Evolutionary conservation across 495 filamentous ascomycete genomes (phyloP).

Genomic region (Glonium stellatum): DNA sequence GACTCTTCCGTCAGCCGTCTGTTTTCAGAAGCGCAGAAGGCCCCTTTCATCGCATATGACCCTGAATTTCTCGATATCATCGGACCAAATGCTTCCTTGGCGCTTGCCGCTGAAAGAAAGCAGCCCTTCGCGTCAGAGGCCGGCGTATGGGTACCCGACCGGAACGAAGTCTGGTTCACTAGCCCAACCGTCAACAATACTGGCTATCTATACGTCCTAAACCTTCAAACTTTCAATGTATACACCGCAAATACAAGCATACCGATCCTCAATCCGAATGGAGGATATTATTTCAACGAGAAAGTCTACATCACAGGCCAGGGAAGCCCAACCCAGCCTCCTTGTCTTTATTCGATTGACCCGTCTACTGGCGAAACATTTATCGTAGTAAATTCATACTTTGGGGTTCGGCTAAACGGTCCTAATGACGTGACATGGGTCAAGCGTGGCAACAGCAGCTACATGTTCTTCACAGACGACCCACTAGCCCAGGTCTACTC

Average conservation of each 20-base stretch:
- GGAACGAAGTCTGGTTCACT: constrained; percentile 35
- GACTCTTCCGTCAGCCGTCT: background rate
- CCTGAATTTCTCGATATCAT: constrained; percentile 26
- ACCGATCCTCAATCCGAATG: constrained; percentile 16
- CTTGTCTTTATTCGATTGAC: constrained; percentile 21
- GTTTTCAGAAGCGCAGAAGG: background rate
- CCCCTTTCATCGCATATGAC: background rate
- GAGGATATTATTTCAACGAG: constrained; percentile 21
- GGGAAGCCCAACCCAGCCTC: background rate
- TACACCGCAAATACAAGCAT: constrained; percentile 4
- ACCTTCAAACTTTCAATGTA: constrained; percentile 7
- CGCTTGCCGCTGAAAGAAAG: constrained; percentile 29
- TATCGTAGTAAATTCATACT: constrained; percentile 25
- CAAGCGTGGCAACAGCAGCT: constrained; percentile 27
- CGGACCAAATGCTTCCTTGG: constrained; percentile 31
- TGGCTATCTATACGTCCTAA: constrained; percentile 3
- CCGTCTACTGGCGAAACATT: constrained; percentile 18
- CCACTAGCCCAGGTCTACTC: constrained; percentile 40
- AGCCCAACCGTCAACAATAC: background rate
- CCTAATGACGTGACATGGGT: constrained; percentile 15
- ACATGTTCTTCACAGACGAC: constrained; percentile 51
- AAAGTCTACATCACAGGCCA: constrained; percentile 17
- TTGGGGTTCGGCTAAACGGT: constrained; percentile 23
- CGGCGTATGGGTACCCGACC: constrained; percentile 36
- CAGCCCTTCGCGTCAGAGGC: constrained; percentile 37